Percentiles rank a stretch among this genome's conserved stretches.
Evolutionary conservation across 1,284 basidiomycete species (phyloP).

Genomic region (Mrakiaceae sp.): DNA sequence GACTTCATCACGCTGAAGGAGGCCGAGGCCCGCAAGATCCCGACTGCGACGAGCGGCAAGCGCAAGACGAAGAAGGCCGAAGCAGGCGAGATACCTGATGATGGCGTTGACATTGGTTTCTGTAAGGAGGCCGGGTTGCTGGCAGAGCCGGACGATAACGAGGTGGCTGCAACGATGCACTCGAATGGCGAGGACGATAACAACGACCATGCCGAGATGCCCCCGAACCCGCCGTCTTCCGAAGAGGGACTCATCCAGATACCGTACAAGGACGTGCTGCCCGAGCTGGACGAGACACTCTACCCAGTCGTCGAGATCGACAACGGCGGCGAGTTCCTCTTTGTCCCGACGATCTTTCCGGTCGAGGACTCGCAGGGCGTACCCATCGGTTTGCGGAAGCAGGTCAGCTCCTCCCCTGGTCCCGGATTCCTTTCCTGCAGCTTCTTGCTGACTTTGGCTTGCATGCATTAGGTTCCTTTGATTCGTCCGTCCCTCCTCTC

Average conservation of each 20-base stretch:
- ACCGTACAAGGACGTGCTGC: too few species aligned
- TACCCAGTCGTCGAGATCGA: neutral
- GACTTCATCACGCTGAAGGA: slow-evolving; percentile 2
- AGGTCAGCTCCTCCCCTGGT: neutral
- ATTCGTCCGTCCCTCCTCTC: neutral
- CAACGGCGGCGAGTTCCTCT: neutral
- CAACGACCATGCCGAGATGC: neutral
- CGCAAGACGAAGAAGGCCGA: too few species aligned
- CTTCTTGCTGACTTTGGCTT: neutral
- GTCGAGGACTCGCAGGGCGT: neutral
- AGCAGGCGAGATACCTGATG: too few species aligned
- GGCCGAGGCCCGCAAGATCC: neutral
- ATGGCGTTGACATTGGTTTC: too few species aligned
- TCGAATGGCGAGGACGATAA: neutral
- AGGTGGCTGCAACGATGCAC: too few species aligned
- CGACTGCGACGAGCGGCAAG: too few species aligned
- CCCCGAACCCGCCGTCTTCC: neutral
- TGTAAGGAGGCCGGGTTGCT: too few species aligned
- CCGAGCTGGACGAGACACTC: too few species aligned
- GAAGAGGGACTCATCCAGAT: too few species aligned
- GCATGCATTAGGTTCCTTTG: neutral
- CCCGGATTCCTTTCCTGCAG: neutral
- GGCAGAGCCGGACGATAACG: too few species aligned
- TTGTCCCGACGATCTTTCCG: neutral
- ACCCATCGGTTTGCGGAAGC: neutral